A percentile compares a stretch with the other conserved stretches of the same genome.
Conservation (phyloP, 2,329 filamentous ascomycete species). For the Cladophialophora psammophila region DNA sequence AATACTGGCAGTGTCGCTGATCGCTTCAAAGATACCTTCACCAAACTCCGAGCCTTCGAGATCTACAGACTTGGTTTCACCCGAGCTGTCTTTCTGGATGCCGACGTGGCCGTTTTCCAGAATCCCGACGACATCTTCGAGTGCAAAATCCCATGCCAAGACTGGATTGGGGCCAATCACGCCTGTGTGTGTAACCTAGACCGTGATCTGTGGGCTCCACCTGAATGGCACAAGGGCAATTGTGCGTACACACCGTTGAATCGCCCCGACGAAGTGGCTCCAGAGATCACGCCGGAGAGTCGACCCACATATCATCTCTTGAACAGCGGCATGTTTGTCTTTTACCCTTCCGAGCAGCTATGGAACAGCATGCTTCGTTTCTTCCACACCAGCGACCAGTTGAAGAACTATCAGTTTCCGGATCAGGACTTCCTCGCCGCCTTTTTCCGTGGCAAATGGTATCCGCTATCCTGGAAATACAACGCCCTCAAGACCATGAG, state of each 20-base stretch:
- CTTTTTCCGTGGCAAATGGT: conserved; percentile 57
- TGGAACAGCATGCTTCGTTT: conserved; percentile 51
- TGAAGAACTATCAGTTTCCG: conserved; percentile 59
- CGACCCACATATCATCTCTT: conserved; percentile 55
- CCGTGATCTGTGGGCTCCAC: conserved; percentile 58
- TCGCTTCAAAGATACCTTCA: conserved; percentile 63
- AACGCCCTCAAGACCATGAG: conserved; percentile 64
- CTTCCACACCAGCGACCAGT: conserved; percentile 48
- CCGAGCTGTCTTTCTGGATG: conserved; percentile 60
- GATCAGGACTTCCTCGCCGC: conserved; percentile 63
- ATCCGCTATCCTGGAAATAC: conserved; percentile 56
- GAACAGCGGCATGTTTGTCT: conserved; percentile 58
- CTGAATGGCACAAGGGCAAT: conserved; percentile 57
- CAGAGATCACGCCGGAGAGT: conserved; percentile 25
- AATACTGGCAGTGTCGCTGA: conserved; percentile 54
- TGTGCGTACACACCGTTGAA: conserved; percentile 51
- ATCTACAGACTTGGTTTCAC: conserved; percentile 47
- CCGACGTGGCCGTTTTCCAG: conserved; percentile 58
- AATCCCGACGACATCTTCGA: conserved; percentile 58
- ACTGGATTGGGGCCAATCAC: conserved; percentile 46
- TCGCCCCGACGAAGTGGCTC: conserved; percentile 43
- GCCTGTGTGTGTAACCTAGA: conserved; percentile 42
- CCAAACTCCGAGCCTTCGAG: conserved; percentile 63
- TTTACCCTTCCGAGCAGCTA: conserved; percentile 52
- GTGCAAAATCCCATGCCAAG: conserved; percentile 45